A percentile compares a stretch with the other conserved stretches of the same genome.
Evolutionary conservation across 2,329 filamentous ascomycete genomes (phyloP).

Genomic region (Lojkania enalia): DNA sequence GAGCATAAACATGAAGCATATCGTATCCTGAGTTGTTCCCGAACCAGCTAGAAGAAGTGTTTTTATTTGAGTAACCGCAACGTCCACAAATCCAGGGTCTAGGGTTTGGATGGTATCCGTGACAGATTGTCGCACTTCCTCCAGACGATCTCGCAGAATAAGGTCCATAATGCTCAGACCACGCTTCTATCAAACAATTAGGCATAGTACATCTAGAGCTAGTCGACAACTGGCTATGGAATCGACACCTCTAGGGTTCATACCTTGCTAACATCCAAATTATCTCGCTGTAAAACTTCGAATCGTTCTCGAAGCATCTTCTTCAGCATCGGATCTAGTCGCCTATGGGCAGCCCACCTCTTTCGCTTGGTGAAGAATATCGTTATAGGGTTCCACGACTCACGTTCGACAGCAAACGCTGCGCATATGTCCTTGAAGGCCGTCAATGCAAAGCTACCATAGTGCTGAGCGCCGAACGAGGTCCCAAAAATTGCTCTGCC

Average conservation of each 20-base stretch:
- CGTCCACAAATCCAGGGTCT: conserved; percentile 41
- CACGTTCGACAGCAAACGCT: conserved; percentile 13
- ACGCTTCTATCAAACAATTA: too few species aligned
- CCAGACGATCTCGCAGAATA: conserved; percentile 32
- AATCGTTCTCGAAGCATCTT: conserved; percentile 45
- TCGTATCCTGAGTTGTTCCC: conserved; percentile 45
- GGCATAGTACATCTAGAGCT: too few species aligned
- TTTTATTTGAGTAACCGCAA: conserved; percentile 44
- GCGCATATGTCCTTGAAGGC: conserved; percentile 25
- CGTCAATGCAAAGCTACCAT: conserved; percentile 22
- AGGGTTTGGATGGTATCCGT: conserved; percentile 16
- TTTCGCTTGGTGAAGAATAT: conserved; percentile 17
- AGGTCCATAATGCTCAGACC: conserved; percentile 42
- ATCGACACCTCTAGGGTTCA: too few species aligned
- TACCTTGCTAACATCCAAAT: conserved; percentile 41
- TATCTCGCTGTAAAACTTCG: conserved; percentile 32
- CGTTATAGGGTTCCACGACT: conserved; percentile 26
- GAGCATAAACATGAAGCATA: conserved; percentile 37
- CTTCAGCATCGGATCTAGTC: conserved; percentile 40
- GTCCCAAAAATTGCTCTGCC: conserved; percentile 28
- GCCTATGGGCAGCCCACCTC: conserved; percentile 11
- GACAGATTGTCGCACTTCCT: conserved; percentile 18
- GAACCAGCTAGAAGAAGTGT: conserved; percentile 50
- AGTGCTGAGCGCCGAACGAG: conserved; percentile 28
- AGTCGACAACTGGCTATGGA: too few species aligned